phyloP scores from a whole-genome alignment of 306 rosid species.

The Lathyrus aphaca region DNA sequence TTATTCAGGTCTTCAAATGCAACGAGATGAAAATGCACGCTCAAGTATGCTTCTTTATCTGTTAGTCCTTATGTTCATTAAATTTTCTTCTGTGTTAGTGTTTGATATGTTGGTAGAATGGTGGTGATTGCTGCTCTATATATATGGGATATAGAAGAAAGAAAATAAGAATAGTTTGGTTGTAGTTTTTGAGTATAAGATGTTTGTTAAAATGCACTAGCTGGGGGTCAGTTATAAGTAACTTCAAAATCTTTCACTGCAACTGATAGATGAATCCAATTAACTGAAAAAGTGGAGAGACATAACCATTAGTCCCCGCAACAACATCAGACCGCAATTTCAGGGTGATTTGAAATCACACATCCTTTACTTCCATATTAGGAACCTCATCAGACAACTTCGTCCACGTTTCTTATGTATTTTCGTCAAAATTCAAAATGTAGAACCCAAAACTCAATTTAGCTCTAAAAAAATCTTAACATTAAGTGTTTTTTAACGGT shows the following conservation, averaged over 20 bases:
- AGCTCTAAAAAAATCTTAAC: no score
- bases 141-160: background rate
- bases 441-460: no score
- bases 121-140: background rate
- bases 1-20: constrained; percentile 81
- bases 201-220: constrained; percentile 43
- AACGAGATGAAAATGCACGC: constrained; percentile 58
- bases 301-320: background rate
- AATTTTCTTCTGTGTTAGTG: background rate
- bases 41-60: constrained; percentile 56
- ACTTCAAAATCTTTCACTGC: background rate
- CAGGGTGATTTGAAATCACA: no score
- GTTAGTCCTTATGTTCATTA: no score
- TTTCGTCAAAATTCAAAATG: no score
- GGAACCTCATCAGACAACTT: no score
- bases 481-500: no score
- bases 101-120: background rate
- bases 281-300: background rate
- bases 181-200: constrained; percentile 13
- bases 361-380: no score
- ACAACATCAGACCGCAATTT: no score
- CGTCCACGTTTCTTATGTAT: no score
- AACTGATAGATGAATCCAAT: constrained; percentile 13
- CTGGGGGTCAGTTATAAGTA: background rate
- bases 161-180: background rate